phyloP scores from a whole-genome alignment of 2,329 filamentous ascomycete genomes.

The Neurospora sp. region DNA sequence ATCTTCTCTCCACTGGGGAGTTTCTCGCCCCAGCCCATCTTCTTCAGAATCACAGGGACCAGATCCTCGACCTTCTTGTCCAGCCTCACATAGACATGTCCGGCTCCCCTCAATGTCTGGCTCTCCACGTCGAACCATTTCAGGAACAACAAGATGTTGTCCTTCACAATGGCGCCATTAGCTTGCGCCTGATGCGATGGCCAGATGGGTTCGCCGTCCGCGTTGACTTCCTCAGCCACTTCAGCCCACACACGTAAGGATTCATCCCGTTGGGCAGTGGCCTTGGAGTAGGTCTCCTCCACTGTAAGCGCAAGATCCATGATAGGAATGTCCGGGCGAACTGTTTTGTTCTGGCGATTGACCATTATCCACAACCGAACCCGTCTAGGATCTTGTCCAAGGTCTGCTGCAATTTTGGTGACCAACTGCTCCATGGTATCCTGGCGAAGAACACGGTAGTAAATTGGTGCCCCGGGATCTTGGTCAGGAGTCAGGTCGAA shows the following conservation, averaged over 20 bases:
- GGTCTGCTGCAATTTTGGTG: constrained; percentile 58
- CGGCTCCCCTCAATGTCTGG: constrained; percentile 67
- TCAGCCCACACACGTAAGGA: constrained; percentile 83
- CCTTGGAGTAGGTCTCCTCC: constrained; percentile 53
- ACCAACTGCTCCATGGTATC: constrained; percentile 70
- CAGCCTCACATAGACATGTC: constrained; percentile 79
- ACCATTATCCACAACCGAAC: constrained; percentile 95
- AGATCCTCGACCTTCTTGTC: constrained; percentile 84
- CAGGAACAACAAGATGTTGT: constrained; percentile 73
- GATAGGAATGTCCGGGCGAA: constrained; percentile 80
- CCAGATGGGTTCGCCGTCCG: constrained; percentile 64
- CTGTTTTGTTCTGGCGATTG: constrained; percentile 94
- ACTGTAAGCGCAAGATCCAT: constrained; percentile 67
- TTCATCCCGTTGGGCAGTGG: constrained; percentile 54
- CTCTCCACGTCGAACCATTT: constrained; percentile 79
- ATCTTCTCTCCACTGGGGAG: constrained; percentile 52
- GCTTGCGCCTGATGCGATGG: constrained; percentile 50
- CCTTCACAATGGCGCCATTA: constrained; percentile 47
- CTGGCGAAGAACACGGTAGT: constrained; percentile 65
- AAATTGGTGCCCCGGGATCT: constrained; percentile 59
- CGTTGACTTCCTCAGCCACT: constrained; percentile 54
- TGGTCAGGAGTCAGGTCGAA: constrained; percentile 48
- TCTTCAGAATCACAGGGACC: constrained; percentile 63
- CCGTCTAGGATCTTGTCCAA: constrained; percentile 55
- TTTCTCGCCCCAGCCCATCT: constrained; percentile 80